Percentiles rank a stretch among this genome's conserved stretches.
phyloP scores from a whole-genome alignment of 164 flowering plant genomes.

The Nymphaea thermarum region DNA sequence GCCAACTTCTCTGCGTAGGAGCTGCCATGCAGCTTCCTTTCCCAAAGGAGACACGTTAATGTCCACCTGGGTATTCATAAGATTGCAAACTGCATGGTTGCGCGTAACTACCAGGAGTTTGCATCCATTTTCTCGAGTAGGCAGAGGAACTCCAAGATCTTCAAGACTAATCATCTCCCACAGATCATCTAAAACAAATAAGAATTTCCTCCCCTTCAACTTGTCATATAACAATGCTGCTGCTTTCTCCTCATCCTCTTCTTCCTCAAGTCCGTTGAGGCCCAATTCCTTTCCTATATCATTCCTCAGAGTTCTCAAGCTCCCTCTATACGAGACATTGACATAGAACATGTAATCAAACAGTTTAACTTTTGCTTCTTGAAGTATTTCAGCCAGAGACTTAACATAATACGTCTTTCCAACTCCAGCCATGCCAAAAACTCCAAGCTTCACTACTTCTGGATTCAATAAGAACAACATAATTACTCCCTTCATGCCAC shows the following conservation, averaged over 20 bases:
- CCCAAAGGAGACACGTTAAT: constrained; percentile 6
- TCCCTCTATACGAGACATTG: constrained; percentile 1
- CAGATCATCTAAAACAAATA: constrained; percentile 13
- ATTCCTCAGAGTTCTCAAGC: constrained; percentile 6
- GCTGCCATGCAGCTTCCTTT: background rate
- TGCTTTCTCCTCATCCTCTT: background rate
- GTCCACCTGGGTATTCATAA: constrained; percentile 4
- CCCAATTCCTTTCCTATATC: constrained; percentile 1
- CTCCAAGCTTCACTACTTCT: constrained; percentile 4
- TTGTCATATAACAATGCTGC: background rate
- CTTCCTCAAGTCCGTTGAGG: background rate
- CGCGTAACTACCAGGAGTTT: constrained; percentile 8
- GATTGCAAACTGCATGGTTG: background rate
- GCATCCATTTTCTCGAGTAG: background rate
- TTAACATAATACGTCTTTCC: constrained; percentile 10
- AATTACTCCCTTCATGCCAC: background rate
- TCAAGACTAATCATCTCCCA: constrained; percentile 1
- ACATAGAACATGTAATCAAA: constrained; percentile 14
- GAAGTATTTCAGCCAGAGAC: constrained; percentile 1
- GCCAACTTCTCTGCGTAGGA: constrained; percentile 6
- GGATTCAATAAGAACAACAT: background rate
- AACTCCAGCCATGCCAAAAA: constrained; percentile 7
- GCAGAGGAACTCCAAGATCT: constrained; percentile 3
- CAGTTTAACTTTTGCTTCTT: constrained; percentile 3
- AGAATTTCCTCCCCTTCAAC: constrained; percentile 2